Evolutionary conservation across 352 stramenopile genomes (phyloP), one percentile per base, ranked within the genome.

Genomic region (Plasmopara viticola): DNA sequence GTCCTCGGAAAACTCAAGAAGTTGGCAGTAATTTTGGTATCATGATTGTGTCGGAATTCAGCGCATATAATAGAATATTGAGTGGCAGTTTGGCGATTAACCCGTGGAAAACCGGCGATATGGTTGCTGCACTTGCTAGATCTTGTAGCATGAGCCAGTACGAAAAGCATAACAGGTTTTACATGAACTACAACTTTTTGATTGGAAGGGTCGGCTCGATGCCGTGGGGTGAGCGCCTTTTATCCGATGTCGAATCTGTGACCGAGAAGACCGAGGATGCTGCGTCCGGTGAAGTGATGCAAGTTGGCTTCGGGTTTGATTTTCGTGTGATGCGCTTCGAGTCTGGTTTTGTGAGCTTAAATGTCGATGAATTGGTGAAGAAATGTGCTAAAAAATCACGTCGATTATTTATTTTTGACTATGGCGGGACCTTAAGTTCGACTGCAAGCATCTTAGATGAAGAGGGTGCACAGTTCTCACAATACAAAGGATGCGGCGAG

Each of bases 1-100:
- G 20, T 25, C 20, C 20, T 25, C 20, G 20, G 3, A 25, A 25
- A 51, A 25, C 35, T 44, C 56, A 39, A 58, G 48, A 40, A 57
- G 56, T n/a, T 69, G 61, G 61, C 9, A 66, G 70, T 14, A 59
- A 48, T 40, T 82, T 87, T 44, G 94, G 94, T 17, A 58, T 95
- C 4, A 91, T 97, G 63, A 93, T 98, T 31, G 74, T 98, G 4
- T 98, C 91, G 25, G 96, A 99, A 64, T 99, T 99, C 67, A 89
- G 92, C 2, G 96, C 86, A 13, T 98, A 94, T 62, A 98, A 89
- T 33, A 78, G 97, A 34, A 96, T 99, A 34, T 85, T 99, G 64
- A 86, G 94, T 51, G 97, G 97, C n/a, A 94, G 93, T 40, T 48
- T 99, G 51, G 81, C 96, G 18, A 84, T 99, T 15, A 99, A 99